phyloP scores from a whole-genome alignment of 345 rosid genomes.

The Anacardium occidentale region DNA sequence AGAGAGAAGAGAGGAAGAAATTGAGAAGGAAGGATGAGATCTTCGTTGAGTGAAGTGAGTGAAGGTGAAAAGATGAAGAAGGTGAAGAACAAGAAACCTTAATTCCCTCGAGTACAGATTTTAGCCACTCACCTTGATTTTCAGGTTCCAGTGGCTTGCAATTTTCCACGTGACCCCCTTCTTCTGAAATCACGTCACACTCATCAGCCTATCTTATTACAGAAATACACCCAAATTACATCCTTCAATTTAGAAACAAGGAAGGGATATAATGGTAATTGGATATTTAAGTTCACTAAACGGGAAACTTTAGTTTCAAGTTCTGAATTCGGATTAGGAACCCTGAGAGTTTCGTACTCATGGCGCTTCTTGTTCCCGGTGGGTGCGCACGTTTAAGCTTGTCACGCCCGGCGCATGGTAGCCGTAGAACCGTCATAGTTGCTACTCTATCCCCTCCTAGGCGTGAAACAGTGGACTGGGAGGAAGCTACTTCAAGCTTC shows the following conservation, averaged over 20 bases:
- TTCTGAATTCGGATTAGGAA: background rate
- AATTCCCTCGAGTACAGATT: background rate
- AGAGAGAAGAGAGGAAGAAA: too few relatives aligned
- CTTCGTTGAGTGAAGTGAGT: too few relatives aligned
- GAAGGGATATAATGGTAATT: background rate
- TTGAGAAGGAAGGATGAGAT: too few relatives aligned
- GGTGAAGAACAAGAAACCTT: too few relatives aligned
- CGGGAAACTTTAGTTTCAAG: too few relatives aligned
- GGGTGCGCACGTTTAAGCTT: constrained; percentile 28
- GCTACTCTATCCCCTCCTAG: constrained; percentile 43
- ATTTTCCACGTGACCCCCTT: constrained; percentile 1
- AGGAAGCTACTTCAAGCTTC: constrained; percentile 58
- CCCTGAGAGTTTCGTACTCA: constrained; percentile 8
- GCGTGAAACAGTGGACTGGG: constrained; percentile 41
- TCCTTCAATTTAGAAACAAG: background rate
- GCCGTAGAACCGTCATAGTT: constrained; percentile 27
- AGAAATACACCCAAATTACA: background rate
- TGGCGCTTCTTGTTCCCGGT: constrained; percentile 49
- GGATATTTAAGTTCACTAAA: background rate
- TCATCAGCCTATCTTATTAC: background rate
- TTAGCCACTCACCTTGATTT: background rate
- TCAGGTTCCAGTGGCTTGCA: background rate
- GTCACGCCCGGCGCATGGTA: constrained; percentile 22
- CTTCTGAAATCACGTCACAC: background rate
- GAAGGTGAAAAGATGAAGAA: too few relatives aligned